Conservation (phyloP, 257 asterid species). For the Rhazya stricta region DNA sequence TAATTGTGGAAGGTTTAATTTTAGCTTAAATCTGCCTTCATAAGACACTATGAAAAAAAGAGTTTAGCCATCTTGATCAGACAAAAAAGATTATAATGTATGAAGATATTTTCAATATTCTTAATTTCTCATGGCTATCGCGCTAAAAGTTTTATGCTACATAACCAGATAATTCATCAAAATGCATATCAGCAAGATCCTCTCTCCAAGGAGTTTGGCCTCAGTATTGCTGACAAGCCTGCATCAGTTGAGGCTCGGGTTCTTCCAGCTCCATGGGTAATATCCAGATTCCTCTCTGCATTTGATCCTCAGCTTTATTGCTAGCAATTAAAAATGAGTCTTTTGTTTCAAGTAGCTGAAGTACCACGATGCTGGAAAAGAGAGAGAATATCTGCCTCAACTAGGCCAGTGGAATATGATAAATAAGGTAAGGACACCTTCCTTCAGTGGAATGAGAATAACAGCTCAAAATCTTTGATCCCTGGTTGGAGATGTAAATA, state of each 20-base stretch:
- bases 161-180: conserved; percentile 26
- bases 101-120: neutral
- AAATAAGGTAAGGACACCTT: conserved; percentile 24
- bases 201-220: conserved; percentile 28
- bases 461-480: neutral
- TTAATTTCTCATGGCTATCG: neutral
- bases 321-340: neutral
- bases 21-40: neutral
- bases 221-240: conserved; percentile 23
- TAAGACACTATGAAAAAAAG: neutral
- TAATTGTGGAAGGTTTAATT: neutral
- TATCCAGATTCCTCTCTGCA: neutral
- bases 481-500: neutral
- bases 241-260: conserved; percentile 31
- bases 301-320: neutral
- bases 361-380: conserved; percentile 31
- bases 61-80: neutral
- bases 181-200: conserved; percentile 28
- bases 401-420: conserved; percentile 35
- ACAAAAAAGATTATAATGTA: neutral
- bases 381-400: conserved; percentile 27
- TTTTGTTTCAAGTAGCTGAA: conserved; percentile 22
- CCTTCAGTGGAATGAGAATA: neutral
- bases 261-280: conserved; percentile 39
- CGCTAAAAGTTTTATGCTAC: neutral